Evolutionary conservation across 139 green algal genomes (phyloP), one percentile per base, ranked within the genome.

Genomic region (Monoraphidium neglectum): DNA sequence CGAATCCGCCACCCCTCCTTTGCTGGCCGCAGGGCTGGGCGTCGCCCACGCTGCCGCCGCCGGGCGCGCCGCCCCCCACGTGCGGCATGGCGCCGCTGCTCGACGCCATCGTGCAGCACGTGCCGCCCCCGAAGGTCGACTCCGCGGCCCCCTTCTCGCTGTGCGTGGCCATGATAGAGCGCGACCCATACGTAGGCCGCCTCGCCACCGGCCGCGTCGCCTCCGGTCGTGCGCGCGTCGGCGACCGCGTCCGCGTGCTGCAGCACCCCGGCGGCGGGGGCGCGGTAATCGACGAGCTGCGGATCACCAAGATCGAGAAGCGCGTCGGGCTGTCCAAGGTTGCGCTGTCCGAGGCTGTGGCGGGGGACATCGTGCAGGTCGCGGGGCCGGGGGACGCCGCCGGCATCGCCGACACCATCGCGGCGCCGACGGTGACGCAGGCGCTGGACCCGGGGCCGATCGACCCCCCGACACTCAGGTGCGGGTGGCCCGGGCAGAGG

Each of bases 401-500:
- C 0, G 79, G 80, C 64, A 94, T 98, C 46, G 89, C 87, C 0
- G 90, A 97, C 84, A 97, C 93, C 0, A 72, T 97, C 1, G 87
- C 86, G 24, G 76, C 64, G 43, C 68, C 70, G 12, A 62, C 59
- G 4, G 78, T 94, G 18, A 54, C n/a, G 1, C 30, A 77, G 8
- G 56, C 80, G 12, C 84, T 97, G 47, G 82, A 92, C 32, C 84
- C 90, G 3, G 93, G 90, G 8, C 83, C 83, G 28, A 91, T 98
- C 0, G 94, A 98, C 83, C 92, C 94, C 5, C 94, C 94, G 38
- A 98, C 94, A 0, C 88, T 98, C 37, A 83, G 78, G 86, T n/a
- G n/a, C n/a, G n/a, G n/a, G n/a, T n/a, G n/a, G n/a, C n/a, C n/a
- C n/a, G n/a, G n/a, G n/a, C n/a, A n/a, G n/a, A n/a, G n/a, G n/a